Base-by-base conservation (phyloP, 139 green algal genomes). In the Zygnema cylindricum region DNA sequence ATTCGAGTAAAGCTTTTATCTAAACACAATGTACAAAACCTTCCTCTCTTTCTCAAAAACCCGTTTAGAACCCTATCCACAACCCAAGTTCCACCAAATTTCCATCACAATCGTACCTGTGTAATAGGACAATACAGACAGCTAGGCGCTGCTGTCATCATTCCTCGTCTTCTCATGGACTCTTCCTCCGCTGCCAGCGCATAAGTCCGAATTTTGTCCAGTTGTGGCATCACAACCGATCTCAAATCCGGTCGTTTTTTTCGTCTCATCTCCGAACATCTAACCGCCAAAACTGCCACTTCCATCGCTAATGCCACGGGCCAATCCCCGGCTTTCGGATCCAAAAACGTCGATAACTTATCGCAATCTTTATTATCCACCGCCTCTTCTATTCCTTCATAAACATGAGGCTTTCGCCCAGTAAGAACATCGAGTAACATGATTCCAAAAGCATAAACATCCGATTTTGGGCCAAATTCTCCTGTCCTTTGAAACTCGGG, bases 121-220 rank as follows among this genome's bases (percentile, higher is more conserved):
- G 85, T 89, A 35, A 89, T 89, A 0, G 85, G 85, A 43, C 85
- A 89, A 0, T 89, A 82, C 33, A 93, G 42, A 77, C 85, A 43
- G 25, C 85, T 89, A 22, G 85, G 83, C 39, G 75, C 41, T 33
- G 39, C 83, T 33, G 16, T 25, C 16, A 49, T 21, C 25, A 55
- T 32, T 30, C 21, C 55, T 39, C 32, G 82, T 25, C 43, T 88
- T 77, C 89, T 75, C 77, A 38, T 76, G 23, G 85, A 40, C 76
- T 88, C 78, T 43, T 89, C 76, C 78, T 86, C 85, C 22, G 85
- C 85, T 55, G 69, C 1, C 25, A 41, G 38, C 3, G 76, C 76
- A 38, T 63, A 43, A 25, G 85, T 57, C 82, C 75, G 49, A 32
- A 55, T 54, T 16, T 55, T 32, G 16, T 77, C 77, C 76, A 89